Evolutionary conservation across 2,329 filamentous ascomycete genomes (phyloP).

Genomic region (Endocalyx cinctus): DNA sequence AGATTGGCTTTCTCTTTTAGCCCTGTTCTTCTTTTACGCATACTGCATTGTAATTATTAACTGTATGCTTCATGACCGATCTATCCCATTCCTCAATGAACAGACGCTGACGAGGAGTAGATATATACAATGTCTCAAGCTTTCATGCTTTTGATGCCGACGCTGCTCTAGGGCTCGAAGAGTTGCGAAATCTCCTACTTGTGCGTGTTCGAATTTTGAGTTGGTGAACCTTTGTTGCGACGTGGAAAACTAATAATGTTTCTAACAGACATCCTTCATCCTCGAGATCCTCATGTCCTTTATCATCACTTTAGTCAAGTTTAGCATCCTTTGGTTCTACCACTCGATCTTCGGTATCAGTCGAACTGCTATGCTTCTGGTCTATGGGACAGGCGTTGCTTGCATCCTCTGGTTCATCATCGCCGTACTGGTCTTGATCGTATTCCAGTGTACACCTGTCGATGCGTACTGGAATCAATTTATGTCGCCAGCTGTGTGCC

Average conservation of each 20-base stretch:
- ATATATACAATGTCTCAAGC: background rate
- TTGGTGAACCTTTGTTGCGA: no score
- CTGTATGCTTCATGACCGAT: background rate
- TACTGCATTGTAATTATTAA: background rate
- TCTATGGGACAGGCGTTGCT: background rate
- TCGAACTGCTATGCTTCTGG: background rate
- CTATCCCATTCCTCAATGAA: background rate
- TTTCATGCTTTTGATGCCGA: constrained; percentile 1
- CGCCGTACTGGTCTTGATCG: background rate
- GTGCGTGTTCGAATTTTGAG: background rate
- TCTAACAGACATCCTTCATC: constrained; percentile 1
- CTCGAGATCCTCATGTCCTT: constrained; percentile 1
- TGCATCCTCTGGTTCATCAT: constrained; percentile 6
- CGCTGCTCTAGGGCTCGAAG: background rate
- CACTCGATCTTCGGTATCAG: constrained; percentile 3
- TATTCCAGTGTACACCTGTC: constrained; percentile 5
- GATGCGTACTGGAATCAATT: constrained; percentile 6
- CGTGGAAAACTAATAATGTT: no score
- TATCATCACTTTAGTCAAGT: constrained; percentile 3
- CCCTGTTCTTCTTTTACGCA: background rate
- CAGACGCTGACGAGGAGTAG: background rate
- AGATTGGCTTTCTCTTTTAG: background rate
- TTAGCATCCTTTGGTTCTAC: constrained; percentile 8
- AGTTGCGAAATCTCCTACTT: background rate
- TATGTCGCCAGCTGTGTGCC: constrained; percentile 3